Percentiles rank a stretch among this genome's conserved stretches.
Conservation (phyloP, 2,329 filamentous ascomycete species). For the Periglandula ipomoeae region DNA sequence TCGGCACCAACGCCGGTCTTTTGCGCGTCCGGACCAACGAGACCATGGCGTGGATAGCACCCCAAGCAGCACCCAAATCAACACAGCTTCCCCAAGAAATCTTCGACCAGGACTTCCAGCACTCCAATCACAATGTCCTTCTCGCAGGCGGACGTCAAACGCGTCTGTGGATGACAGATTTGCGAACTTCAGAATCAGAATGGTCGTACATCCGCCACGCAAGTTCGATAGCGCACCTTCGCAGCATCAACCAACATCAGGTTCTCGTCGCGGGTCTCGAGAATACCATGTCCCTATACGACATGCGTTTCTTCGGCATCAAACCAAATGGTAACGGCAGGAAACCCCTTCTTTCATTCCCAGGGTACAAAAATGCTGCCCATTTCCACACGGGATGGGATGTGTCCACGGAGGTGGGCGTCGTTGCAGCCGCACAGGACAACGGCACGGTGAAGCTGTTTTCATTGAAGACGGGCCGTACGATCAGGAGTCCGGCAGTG, state of each 20-base stretch:
- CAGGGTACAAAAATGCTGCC: constrained; percentile 39
- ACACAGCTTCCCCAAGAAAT: constrained; percentile 25
- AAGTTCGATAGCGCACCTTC: constrained; percentile 39
- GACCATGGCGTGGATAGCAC: constrained; percentile 25
- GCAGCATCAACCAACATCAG: constrained; percentile 37
- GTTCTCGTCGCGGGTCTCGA: constrained; percentile 44
- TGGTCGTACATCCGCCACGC: constrained; percentile 26
- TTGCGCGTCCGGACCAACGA: constrained; percentile 25
- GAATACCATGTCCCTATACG: constrained; percentile 45
- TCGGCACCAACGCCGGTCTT: constrained; percentile 41
- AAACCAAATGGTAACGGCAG: constrained; percentile 15
- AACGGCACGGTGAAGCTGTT: constrained; percentile 39
- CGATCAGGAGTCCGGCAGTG: constrained; percentile 21
- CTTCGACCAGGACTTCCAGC: constrained; percentile 40
- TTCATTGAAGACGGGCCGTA: constrained; percentile 36
- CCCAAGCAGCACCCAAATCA: constrained; percentile 12
- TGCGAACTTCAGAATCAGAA: constrained; percentile 26
- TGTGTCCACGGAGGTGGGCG: constrained; percentile 33
- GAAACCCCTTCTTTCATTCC: constrained; percentile 37
- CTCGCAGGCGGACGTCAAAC: constrained; percentile 43
- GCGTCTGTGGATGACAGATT: constrained; percentile 35
- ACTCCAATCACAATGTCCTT: constrained; percentile 33
- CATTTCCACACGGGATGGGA: constrained; percentile 43
- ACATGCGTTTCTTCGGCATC: constrained; percentile 35
- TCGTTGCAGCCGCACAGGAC: constrained; percentile 46